Evolutionary conservation across 805 yeast genomes (phyloP).

Genomic region (Hanseniaspora pseudoguilliermondii): DNA sequence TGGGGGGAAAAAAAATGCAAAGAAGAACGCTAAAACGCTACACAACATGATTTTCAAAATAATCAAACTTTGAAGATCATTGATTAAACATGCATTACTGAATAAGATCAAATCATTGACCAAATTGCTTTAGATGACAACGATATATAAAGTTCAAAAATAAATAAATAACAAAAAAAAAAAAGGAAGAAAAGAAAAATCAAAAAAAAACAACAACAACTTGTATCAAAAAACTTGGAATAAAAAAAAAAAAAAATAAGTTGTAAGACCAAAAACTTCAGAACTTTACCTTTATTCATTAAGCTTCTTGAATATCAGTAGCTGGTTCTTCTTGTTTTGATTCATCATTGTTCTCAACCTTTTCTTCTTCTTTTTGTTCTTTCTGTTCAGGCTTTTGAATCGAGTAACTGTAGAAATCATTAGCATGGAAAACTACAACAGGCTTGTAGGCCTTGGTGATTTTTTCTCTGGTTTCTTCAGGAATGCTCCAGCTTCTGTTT

Average conservation of each 20-base stretch:
- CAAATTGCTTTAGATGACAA: too few species aligned
- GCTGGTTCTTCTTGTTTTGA: neutral
- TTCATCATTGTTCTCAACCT: neutral
- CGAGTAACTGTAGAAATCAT: conserved; percentile 10
- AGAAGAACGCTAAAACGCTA: neutral
- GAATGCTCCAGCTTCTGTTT: conserved; percentile 4
- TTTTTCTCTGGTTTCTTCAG: conserved; percentile 8
- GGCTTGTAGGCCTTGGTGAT: neutral
- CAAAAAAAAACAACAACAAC: too few species aligned
- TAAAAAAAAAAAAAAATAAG: neutral
- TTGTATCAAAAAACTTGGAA: neutral
- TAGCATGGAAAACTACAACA: conserved; percentile 1
- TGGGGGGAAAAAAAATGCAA: neutral
- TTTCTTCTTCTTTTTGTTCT: neutral
- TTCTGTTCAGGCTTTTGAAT: conserved; percentile 1
- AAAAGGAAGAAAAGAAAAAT: too few species aligned
- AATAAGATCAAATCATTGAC: too few species aligned
- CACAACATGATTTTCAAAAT: too few species aligned
- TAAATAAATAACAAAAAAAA: too few species aligned
- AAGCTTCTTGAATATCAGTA: neutral
- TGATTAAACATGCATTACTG: too few species aligned
- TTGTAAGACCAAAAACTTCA: neutral
- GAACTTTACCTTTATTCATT: neutral
- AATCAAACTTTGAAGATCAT: too few species aligned
- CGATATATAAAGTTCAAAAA: too few species aligned